phyloP scores from a whole-genome alignment of 2,329 filamentous ascomycete species.

The Xylaria sp. region DNA sequence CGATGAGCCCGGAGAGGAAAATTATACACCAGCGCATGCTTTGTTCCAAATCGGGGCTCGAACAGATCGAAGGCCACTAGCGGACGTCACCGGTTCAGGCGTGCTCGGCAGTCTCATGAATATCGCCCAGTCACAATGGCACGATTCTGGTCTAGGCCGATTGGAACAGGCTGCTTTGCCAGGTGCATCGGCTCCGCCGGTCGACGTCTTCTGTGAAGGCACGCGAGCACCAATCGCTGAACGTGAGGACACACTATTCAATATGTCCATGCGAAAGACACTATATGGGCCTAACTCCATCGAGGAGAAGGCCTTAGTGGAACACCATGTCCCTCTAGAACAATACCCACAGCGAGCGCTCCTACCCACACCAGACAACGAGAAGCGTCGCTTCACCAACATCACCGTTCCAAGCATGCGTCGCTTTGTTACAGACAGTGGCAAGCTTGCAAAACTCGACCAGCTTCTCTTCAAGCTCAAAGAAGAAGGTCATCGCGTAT shows the following conservation, averaged over 20 bases:
- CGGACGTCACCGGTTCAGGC: conserved; percentile 77
- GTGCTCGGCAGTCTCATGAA: conserved; percentile 81
- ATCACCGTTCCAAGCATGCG: conserved; percentile 96
- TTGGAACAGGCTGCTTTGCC: conserved; percentile 85
- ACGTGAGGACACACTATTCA: conserved; percentile 81
- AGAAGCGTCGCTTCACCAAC: conserved; percentile 86
- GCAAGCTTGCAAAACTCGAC: conserved; percentile 93
- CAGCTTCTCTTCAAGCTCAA: conserved; percentile 89
- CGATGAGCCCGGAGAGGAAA: conserved; percentile 69
- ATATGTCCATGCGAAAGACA: conserved; percentile 75
- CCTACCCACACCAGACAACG: conserved; percentile 81
- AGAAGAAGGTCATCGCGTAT: conserved; percentile 88
- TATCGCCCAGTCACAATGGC: conserved; percentile 73
- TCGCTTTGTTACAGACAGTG: conserved; percentile 96
- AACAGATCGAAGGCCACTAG: conserved; percentile 71
- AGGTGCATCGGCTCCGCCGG: conserved; percentile 84
- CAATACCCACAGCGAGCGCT: conserved; percentile 71
- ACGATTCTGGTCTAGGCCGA: conserved; percentile 75
- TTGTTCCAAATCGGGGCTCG: conserved; percentile 83
- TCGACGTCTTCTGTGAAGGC: conserved; percentile 80
- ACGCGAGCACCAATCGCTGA: conserved; percentile 70
- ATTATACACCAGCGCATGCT: conserved; percentile 77
- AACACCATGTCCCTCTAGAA: conserved; percentile 73
- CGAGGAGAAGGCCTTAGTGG: conserved; percentile 80
- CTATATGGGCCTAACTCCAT: conserved; percentile 73